Conservation (phyloP, 164 flowering plant species). For the Berberis vulgaris region DNA sequence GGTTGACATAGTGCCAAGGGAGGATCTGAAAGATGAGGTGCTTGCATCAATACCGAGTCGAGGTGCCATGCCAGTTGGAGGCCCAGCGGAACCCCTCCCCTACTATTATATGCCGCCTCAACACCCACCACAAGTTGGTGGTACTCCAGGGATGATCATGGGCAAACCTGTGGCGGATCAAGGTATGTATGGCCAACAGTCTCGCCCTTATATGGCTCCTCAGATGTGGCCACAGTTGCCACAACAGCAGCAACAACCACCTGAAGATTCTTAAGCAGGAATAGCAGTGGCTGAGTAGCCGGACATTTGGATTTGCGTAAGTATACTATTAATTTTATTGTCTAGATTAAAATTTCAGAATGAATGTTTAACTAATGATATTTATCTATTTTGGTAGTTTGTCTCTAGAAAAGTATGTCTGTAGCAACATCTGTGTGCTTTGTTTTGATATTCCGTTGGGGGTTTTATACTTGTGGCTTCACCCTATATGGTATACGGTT, state of each 20-base stretch:
- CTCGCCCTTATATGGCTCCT: slow-evolving; percentile 42
- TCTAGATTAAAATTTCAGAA: no score
- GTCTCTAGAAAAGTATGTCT: no score
- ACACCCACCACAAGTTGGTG: slow-evolving; percentile 33
- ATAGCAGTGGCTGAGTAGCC: background rate
- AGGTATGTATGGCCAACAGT: slow-evolving; percentile 43
- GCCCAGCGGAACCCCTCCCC: slow-evolving; percentile 43
- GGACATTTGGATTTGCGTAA: slow-evolving; percentile 2
- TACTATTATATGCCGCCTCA: slow-evolving; percentile 55
- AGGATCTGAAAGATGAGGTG: slow-evolving; percentile 66
- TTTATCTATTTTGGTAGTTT: no score
- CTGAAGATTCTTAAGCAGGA: slow-evolving; percentile 31
- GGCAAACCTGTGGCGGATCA: slow-evolving; percentile 53
- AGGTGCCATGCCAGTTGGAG: slow-evolving; percentile 40
- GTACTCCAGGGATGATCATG: slow-evolving; percentile 47
- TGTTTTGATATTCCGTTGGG: background rate
- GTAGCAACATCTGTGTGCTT: background rate
- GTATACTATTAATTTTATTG: background rate
- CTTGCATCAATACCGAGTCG: slow-evolving; percentile 47
- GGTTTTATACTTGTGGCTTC: background rate
- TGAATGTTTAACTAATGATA: no score
- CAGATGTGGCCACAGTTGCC: slow-evolving; percentile 43
- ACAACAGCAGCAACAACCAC: slow-evolving; percentile 27
- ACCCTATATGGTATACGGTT: no score
- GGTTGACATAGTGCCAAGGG: slow-evolving; percentile 77